Evolutionary conservation across 2,329 filamentous ascomycete genomes (phyloP), one percentile per base, ranked within the genome.

Genomic region (Colletotrichum salicis): DNA sequence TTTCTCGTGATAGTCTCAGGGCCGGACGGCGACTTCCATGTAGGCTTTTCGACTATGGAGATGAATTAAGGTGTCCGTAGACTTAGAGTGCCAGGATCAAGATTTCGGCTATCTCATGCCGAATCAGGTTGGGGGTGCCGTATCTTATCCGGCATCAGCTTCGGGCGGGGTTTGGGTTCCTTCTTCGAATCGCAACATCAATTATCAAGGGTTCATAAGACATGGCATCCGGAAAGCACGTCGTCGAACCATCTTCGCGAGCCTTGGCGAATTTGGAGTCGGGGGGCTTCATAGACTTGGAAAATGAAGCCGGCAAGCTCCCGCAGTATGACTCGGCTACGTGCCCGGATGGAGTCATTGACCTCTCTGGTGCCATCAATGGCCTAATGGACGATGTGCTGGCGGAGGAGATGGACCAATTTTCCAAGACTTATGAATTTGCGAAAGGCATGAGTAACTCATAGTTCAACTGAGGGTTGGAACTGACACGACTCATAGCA

Each of bases 301-400:
- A 67, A 19, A 64, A 64, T 29, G 66, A 69, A 33, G 52, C 52
- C 24, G 31, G 60, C 31, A 58, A 58, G 24, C 41, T 62, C n/a
- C 59, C 52, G 10, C 52, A 52, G 22, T 68, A 68, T 27, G 58
- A 64, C 27, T 41, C 59, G 5, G n/a, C 24, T 11, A 54, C 24
- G n/a, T 35, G 45, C 8, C 64, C 70, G 3, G 54, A 64, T 15
- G 65, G 70, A 4, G 65, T 72, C 12, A 69, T 64, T 29, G 48
- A 69, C 22, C 55, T 72, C 6, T 69, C 70, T 6, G 59, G 55
- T 10, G 68, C 69, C 8, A 45, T 58, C 56, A 63, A 66, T 45
- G 45, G 56, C 15, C 62, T 72, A 19, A 55, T 66, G 57, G 37
- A 48, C 22, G 66, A 62, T 31, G 35, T 54, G 15, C 10, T 69